Base-by-base conservation (phyloP, 805 yeast genomes). In the Priceomyces haplophilus region DNA sequence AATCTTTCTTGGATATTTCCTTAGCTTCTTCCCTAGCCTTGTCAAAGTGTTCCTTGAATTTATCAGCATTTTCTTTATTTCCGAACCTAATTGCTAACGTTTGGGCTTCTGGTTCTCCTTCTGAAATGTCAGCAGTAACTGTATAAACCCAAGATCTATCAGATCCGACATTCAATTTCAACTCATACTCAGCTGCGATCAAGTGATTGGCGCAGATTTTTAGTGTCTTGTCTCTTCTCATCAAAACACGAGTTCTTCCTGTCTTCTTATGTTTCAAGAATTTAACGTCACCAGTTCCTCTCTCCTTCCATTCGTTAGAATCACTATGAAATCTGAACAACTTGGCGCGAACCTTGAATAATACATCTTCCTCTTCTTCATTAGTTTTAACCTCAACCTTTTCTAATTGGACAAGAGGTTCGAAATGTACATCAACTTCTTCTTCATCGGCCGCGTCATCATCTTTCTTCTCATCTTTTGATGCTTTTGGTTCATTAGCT, bases 161-260 rank as follows among this genome's bases (percentile, higher is more conserved):
- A 47, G 93, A 83, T 39, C 99, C 98, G 52, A 93, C 90, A 63
- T 93, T 93, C 58, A 97, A 88, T 63, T 81, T 86, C 65, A 93
- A 80, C 53, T 70, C 79, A 70, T 85, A 88, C 54, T 85, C 95
- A 48, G 91, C 82, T 36, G 86, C 70, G 64, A 88, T 80, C 70
- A 81, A 81, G 71, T 93, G 99, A 76, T 93, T 93, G 56, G 99
- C 99, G 70, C 99, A 93, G 61, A 93, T 85, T 78, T 93, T 93
- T 64, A 93, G 79, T 43, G 98, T 93, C 78, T 91, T 91, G 75
- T 93, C 99, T 76, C 99, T 88, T 81, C 99, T 88, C 99, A 93
- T 93, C 62, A 93, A 76, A 53, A 93, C 69, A 75, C 99, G 85
- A 51, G 87, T 88, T 73, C 88, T 90, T 45, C 79, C 78, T 45